These are phyloP conservation scores for Albugo laibachii DNA, from an alignment of 352 stramenopile species.

Conservation along the genomic window DNA sequence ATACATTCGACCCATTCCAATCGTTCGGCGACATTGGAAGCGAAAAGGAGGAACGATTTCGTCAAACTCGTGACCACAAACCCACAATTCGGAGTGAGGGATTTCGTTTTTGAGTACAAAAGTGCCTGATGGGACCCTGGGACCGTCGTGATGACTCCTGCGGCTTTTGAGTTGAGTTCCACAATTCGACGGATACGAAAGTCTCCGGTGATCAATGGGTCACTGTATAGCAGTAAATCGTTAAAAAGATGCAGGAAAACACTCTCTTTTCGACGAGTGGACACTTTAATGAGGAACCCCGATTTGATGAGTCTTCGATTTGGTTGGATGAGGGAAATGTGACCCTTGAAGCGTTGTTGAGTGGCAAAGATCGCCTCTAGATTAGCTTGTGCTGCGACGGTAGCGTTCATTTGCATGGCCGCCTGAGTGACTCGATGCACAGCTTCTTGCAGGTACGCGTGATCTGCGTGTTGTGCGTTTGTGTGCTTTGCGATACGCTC, in stretches of 20 bases:
- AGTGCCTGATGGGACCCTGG: too few species aligned
- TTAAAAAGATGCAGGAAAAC: slow-evolving; percentile 80
- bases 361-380: slow-evolving; percentile 58
- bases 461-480: slow-evolving; percentile 25
- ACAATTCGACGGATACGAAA: slow-evolving; percentile 39
- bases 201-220: too few species aligned
- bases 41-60: slow-evolving; percentile 70
- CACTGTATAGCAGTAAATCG: slow-evolving; percentile 67
- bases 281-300: slow-evolving; percentile 42
- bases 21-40: slow-evolving; percentile 20
- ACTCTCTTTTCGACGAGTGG: slow-evolving; percentile 34
- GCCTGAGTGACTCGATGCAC: slow-evolving; percentile 33
- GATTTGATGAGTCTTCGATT: slow-evolving; percentile 37
- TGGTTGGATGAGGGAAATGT: slow-evolving; percentile 46
- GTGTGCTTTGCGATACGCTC: slow-evolving; percentile 65
- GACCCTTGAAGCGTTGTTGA: slow-evolving; percentile 50
- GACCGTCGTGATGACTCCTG: too few species aligned
- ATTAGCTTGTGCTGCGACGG: slow-evolving; percentile 58
- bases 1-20: slow-evolving; percentile 44
- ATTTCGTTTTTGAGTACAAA: slow-evolving; percentile 12
- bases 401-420: slow-evolving; percentile 69
- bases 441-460: slow-evolving; percentile 32
- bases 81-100: slow-evolving; percentile 27
- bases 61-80: slow-evolving; percentile 64
- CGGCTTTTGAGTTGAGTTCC: too few species aligned